Evolutionary conservation across 768 basidiomycete species (phyloP).

Genomic region (Tylopilus balloui): DNA sequence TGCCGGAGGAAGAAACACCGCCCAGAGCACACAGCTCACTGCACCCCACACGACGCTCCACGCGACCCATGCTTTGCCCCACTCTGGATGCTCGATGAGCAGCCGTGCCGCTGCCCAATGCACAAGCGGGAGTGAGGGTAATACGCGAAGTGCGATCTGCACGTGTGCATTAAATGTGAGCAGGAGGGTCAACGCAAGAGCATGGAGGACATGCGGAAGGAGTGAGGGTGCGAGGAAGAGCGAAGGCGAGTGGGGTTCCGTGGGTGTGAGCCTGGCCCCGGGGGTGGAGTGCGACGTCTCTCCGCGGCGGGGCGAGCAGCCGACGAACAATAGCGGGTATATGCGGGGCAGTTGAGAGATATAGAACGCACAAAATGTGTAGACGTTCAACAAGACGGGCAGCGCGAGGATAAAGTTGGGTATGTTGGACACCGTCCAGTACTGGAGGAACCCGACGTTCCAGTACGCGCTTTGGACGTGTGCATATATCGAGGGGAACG

Average conservation of each 20-base stretch:
- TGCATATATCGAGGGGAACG: slow-evolving; percentile 70
- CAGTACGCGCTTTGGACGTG: slow-evolving; percentile 85
- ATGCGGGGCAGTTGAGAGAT: slow-evolving; percentile 8
- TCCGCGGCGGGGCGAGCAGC: not conserved
- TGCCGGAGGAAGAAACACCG: slow-evolving; percentile 86
- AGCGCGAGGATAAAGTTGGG: slow-evolving; percentile 84
- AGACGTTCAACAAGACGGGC: slow-evolving; percentile 58
- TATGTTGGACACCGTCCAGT: slow-evolving; percentile 78
- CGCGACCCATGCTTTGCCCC: slow-evolving; percentile 60
- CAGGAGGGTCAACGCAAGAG: slow-evolving; percentile 53
- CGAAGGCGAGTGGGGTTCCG: not conserved
- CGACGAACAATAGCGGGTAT: slow-evolving; percentile 1
- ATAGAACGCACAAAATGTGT: slow-evolving; percentile 29
- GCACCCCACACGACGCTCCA: slow-evolving; percentile 82
- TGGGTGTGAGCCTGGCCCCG: not conserved
- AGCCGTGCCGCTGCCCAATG: slow-evolving; percentile 87
- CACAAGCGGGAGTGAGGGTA: slow-evolving; percentile 68
- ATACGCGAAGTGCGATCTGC: slow-evolving; percentile 80
- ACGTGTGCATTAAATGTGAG: slow-evolving; percentile 79
- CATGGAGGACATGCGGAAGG: slow-evolving; percentile 73
- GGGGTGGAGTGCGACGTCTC: not conserved
- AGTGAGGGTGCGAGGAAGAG: slow-evolving; percentile 42
- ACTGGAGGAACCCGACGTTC: slow-evolving; percentile 78
- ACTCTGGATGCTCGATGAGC: slow-evolving; percentile 42
- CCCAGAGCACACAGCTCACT: slow-evolving; percentile 72